Evolutionary conservation across 2,329 filamentous ascomycete species (phyloP).

Genomic region (Coniochaeta pulveracea): DNA sequence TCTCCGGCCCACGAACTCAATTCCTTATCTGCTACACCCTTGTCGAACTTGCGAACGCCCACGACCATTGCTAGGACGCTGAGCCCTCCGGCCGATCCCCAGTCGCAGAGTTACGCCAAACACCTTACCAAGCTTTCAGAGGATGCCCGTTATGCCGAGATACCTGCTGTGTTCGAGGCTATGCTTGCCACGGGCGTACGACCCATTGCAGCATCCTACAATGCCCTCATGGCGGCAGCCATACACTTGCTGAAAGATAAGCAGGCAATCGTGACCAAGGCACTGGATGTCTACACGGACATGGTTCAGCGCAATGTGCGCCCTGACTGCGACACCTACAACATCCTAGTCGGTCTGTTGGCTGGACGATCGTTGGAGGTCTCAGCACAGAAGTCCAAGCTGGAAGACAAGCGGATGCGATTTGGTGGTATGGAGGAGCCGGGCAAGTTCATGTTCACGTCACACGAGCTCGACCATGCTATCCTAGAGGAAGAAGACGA

Average conservation of each 20-base stretch:
- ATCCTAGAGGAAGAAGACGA: constrained; percentile 84
- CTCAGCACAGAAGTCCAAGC: constrained; percentile 54
- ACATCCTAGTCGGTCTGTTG: constrained; percentile 74
- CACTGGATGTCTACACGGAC: constrained; percentile 88
- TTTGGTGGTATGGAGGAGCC: constrained; percentile 78
- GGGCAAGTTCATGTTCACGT: constrained; percentile 79
- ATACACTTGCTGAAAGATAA: constrained; percentile 71
- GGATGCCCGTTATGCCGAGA: constrained; percentile 67
- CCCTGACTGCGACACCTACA: constrained; percentile 78
- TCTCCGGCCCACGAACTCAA: constrained; percentile 25
- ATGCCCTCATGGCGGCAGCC: constrained; percentile 74
- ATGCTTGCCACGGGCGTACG: constrained; percentile 75
- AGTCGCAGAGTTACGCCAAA: constrained; percentile 62
- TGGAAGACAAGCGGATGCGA: constrained; percentile 74
- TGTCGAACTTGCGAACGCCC: constrained; percentile 29
- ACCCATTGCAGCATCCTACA: constrained; percentile 81
- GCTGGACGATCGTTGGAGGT: constrained; percentile 74
- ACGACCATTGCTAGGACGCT: constrained; percentile 41
- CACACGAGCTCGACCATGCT: constrained; percentile 75
- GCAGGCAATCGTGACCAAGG: constrained; percentile 79
- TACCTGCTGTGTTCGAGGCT: constrained; percentile 81
- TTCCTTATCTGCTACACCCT: constrained; percentile 29
- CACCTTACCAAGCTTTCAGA: constrained; percentile 67
- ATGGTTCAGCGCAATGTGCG: constrained; percentile 81
- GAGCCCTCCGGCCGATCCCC: constrained; percentile 49